Evolutionary conservation across 441 rosid genomes (phyloP), one percentile per base, ranked within the genome.

Genomic region (Pelargonium fulgidum): DNA sequence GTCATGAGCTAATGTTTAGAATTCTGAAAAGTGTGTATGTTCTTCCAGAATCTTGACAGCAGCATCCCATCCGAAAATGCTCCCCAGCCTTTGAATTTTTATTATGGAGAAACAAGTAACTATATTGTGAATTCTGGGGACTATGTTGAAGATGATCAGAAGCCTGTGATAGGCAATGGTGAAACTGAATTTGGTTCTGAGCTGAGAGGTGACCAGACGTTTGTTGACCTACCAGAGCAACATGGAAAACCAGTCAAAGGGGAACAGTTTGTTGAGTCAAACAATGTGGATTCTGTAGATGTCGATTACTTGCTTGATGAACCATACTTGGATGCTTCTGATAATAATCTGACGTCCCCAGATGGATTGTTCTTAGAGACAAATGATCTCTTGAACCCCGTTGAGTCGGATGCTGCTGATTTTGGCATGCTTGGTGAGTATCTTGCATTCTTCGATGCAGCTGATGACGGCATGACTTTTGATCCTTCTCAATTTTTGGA

Each of bases 381-480:
- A 29, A 77, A 84, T 67, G 97, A 93, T 80, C 89, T 89, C 65
- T 80, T 81, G 48, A 72, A 74, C 70, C 68, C 72, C 6, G 39
- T 63, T 44, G 86, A 80, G 73, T 75, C 76, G 22, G 83, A 81
- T 44, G 62, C 85, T 14, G 69, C 64, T 13, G 82, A 70, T 71
- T 87, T 89, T 72, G 85, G 84, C 76, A 67, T 78, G 76, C 50
- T 86, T 62, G 91, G 88, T 6, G 96, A 93, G 69, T 93, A 85
- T 72, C 89, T 93, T 24, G 84, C 73, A 70, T 86, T 86, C 82
- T 79, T 74, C 61, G 92, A 88, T 76, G 86, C 82, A 62, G 77
- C 73, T 78, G 87, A 84, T 66, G 86, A 81, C 26, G 79, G 66
- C 47, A 66, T 82, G 73, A 68, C 77, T 74, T 79, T 82, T 70